A percentile compares a stretch with the other conserved stretches of the same genome.
Conservation (phyloP, 495 filamentous ascomycete genomes). For the Aspergillus taichungensis region DNA sequence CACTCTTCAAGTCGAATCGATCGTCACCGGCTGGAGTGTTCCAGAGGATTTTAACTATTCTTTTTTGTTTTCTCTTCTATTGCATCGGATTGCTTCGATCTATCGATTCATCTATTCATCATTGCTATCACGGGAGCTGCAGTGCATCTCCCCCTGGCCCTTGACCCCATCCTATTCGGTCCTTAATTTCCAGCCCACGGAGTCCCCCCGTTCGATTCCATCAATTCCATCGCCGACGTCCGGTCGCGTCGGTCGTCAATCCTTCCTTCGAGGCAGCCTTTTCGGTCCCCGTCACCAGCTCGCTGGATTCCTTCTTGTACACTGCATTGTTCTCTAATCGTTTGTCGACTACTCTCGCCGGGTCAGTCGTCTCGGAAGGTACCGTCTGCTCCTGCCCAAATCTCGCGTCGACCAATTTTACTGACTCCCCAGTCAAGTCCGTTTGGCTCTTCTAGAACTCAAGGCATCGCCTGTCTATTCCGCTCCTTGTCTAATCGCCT, state of each 20-base stretch:
- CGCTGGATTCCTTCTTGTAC: neutral
- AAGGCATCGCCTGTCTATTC: too few relatives aligned
- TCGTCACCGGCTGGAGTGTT: slow-evolving; percentile 6
- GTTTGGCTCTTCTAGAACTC: too few relatives aligned
- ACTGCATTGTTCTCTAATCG: slow-evolving; percentile 19
- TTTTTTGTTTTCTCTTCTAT: slow-evolving; percentile 4
- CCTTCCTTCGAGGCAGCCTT: neutral
- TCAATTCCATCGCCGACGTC: slow-evolving; percentile 5
- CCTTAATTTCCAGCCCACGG: slow-evolving; percentile 11
- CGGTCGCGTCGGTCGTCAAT: slow-evolving; percentile 17
- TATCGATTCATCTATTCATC: neutral
- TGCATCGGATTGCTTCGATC: too few relatives aligned
- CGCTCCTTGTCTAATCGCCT: too few relatives aligned
- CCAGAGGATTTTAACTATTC: slow-evolving; percentile 10
- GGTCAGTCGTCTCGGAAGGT: too few relatives aligned
- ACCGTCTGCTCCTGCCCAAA: too few relatives aligned
- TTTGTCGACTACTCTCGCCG: too few relatives aligned
- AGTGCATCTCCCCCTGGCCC: slow-evolving; percentile 35
- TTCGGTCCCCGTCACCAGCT: neutral
- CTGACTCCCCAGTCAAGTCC: too few relatives aligned
- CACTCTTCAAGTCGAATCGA: neutral
- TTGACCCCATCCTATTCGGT: slow-evolving; percentile 14
- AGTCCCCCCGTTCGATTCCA: slow-evolving; percentile 4
- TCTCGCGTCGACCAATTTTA: too few relatives aligned
- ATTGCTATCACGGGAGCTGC: slow-evolving; percentile 29